Base-by-base conservation (phyloP, 768 basidiomycete genomes). In the Boletus huronensis region DNA sequence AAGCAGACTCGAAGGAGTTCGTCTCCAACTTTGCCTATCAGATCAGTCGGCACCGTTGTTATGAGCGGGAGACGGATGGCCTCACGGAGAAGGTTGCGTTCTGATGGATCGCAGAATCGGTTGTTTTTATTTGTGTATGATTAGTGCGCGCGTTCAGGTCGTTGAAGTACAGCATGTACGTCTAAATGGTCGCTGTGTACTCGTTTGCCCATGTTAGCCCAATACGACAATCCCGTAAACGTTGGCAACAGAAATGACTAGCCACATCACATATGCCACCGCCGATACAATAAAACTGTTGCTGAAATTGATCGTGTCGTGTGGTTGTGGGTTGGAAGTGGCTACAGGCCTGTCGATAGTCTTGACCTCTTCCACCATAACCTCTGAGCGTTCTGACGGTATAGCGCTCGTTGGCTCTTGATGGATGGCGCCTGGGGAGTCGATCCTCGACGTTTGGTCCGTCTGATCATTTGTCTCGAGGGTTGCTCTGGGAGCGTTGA, bases 41-140 rank as follows among this genome's bases (percentile, higher is more conserved):
- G 58, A 73, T 88, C 50, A 87, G 84, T 72, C 76, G 82, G 70
- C 87, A 88, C 58, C 74, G 85, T 36, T 85, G 83, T 63, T 88
- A 75, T 61, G 74, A 82, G 45, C 78, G 86, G 6, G 87, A 88
- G 68, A 43, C 75, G 58, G 79, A 83, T 26, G 84, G 84, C 6
- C 68, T 88, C 57, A 75, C 75, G 0, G 62, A 65, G 40, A 73
- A 72, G 63, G 76, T 88, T 25, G 83, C 85, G 11, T 80, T 68
- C 54, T 79, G 57, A 70, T 38, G 36, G 44, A 26, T 26, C 5
- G 19, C 19, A 8, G 16, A 40, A 29, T 34, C 4, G 19, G 31
- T 34, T n/a, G 48, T 53, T n/a, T 46, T 31, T 41, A 40, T 46
- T 49, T 17, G 41, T 56, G 52, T 62, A 62, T 13, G 49, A 65